phyloP scores from a whole-genome alignment of 2,329 filamentous ascomycete species.

The Aspergillus intermedius region DNA sequence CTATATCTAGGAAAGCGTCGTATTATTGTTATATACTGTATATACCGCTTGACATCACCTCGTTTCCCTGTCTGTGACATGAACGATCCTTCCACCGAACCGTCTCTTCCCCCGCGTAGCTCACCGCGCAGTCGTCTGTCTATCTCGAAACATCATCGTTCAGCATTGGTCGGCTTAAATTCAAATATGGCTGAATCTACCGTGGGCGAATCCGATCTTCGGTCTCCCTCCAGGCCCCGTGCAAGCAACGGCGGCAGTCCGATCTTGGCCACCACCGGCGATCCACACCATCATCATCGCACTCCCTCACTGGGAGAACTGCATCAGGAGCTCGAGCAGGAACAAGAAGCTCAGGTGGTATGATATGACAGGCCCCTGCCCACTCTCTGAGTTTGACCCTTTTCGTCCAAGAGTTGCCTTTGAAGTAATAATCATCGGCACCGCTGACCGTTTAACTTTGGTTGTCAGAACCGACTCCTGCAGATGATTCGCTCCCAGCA shows the following conservation, averaged over 20 bases:
- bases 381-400: not conserved
- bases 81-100: not conserved
- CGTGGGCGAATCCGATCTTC: conserved; percentile 36
- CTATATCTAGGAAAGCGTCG: too few species aligned
- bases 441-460: conserved; percentile 3
- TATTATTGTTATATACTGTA: too few species aligned
- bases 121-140: conserved; percentile 32
- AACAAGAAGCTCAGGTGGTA: conserved; percentile 48
- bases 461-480: conserved; percentile 42
- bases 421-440: not conserved
- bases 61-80: too few species aligned
- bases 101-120: conserved; percentile 36
- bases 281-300: conserved; percentile 44
- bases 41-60: too few species aligned
- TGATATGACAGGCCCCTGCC: conserved; percentile 6
- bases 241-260: conserved; percentile 37
- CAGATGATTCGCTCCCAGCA: conserved; percentile 46
- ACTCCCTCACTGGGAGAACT: conserved; percentile 44
- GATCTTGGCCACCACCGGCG: conserved; percentile 31
- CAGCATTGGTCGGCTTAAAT: conserved; percentile 31
- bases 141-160: conserved; percentile 39
- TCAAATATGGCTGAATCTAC: conserved; percentile 31
- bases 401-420: not conserved
- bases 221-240: conserved; percentile 35
- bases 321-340: conserved; percentile 46